These are phyloP conservation scores for Camellia granthamiana DNA, from an alignment of 148 eudicot species.

Conservation along the genomic window DNA sequence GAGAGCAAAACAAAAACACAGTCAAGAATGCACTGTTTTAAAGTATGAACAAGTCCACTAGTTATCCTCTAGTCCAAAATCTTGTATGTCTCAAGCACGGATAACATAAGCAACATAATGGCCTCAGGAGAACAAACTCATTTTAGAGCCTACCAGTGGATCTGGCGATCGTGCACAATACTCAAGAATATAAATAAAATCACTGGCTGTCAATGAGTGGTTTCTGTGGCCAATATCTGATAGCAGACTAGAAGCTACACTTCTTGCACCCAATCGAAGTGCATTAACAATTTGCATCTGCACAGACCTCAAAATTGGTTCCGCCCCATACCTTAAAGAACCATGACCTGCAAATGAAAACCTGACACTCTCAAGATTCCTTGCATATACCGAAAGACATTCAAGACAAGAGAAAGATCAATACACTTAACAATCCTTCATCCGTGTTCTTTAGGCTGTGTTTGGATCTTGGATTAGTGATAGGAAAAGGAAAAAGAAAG, in stretches of 20 bases:
- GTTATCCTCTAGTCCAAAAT: neutral
- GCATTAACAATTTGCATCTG: slow-evolving; percentile 60
- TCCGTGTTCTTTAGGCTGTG: neutral
- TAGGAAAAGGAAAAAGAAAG: too few relatives aligned
- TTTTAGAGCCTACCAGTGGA: slow-evolving; percentile 57
- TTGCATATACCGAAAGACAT: neutral
- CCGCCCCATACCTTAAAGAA: slow-evolving; percentile 22
- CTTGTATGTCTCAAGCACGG: neutral
- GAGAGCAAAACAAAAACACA: neutral
- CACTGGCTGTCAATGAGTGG: slow-evolving; percentile 29
- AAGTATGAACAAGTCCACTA: neutral
- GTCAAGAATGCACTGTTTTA: neutral
- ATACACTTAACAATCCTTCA: neutral
- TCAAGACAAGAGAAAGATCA: neutral
- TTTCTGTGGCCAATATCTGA: slow-evolving; percentile 33
- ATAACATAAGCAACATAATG: neutral
- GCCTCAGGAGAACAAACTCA: neutral
- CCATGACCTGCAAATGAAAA: slow-evolving; percentile 37
- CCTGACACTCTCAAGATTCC: slow-evolving; percentile 6
- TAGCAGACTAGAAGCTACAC: slow-evolving; percentile 59
- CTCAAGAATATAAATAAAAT: slow-evolving; percentile 56
- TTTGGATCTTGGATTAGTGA: too few relatives aligned
- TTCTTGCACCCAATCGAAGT: slow-evolving; percentile 63
- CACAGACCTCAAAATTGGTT: slow-evolving; percentile 29
- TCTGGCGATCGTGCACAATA: slow-evolving; percentile 71